Percentiles rank a stretch among this genome's conserved stretches.
phyloP scores from a whole-genome alignment of 2,329 filamentous ascomycete genomes.

The Chaetomium globosum region DNA sequence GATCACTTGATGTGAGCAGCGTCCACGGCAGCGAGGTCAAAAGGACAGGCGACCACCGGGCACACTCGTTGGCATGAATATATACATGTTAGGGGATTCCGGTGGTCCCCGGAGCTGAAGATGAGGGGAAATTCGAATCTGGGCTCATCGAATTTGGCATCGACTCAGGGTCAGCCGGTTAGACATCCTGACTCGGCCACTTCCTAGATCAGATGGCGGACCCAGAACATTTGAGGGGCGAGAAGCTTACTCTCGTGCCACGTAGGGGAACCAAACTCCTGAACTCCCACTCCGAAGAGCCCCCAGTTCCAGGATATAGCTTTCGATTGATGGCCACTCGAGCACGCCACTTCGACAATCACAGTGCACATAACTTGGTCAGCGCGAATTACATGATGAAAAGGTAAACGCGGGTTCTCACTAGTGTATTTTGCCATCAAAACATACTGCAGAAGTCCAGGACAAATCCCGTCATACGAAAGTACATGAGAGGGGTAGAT shows the following conservation, averaged over 20 bases:
- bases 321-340: not conserved
- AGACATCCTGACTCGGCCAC: too few relatives aligned
- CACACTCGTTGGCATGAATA: not conserved
- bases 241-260: not conserved
- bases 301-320: not conserved
- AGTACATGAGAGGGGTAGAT: conserved; percentile 24
- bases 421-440: conserved; percentile 13
- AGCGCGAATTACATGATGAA: not conserved
- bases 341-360: not conserved
- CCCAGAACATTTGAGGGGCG: not conserved
- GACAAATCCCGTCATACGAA: conserved; percentile 22
- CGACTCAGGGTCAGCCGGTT: conserved; percentile 10
- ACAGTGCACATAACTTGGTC: conserved; percentile 13
- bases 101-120: not conserved
- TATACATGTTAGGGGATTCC: conserved; percentile 3
- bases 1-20: not conserved
- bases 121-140: conserved; percentile 12
- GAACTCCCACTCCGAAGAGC: not conserved
- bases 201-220: not conserved
- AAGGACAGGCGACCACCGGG: not conserved
- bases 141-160: conserved; percentile 9
- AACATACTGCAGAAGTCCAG: conserved; percentile 14
- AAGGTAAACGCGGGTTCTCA: conserved; percentile 17
- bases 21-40: not conserved
- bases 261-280: not conserved